Evolutionary conservation across 768 basidiomycete genomes (phyloP).

Genomic region (Cyclocybe aegerita): DNA sequence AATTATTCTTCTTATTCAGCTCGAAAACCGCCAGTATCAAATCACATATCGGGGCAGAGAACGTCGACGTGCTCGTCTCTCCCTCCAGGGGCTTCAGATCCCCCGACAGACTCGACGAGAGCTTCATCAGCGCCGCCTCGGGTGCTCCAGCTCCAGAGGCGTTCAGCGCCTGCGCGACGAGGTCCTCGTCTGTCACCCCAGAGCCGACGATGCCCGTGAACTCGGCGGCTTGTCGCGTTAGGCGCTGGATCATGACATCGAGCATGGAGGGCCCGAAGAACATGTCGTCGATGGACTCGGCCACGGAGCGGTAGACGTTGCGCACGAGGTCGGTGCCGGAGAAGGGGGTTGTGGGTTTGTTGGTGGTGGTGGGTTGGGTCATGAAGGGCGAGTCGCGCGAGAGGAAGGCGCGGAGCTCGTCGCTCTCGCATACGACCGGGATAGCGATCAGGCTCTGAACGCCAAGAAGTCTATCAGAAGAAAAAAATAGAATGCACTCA

Average conservation of each 20-base stretch:
- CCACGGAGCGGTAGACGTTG: conserved; percentile 86
- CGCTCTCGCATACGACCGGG: conserved; percentile 76
- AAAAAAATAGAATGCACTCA: not conserved
- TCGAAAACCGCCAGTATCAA: conserved; percentile 92
- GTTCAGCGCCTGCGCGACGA: conserved; percentile 77
- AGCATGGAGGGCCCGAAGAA: conserved; percentile 96
- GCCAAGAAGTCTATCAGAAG: not conserved
- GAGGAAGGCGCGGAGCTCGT: conserved; percentile 80
- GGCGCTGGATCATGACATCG: conserved; percentile 89
- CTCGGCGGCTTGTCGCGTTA: conserved; percentile 88
- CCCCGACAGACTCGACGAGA: conserved; percentile 43
- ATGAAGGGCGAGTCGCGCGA: conserved; percentile 86
- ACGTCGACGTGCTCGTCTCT: conserved; percentile 85
- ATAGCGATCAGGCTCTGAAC: conserved; percentile 69
- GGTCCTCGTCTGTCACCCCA: conserved; percentile 79
- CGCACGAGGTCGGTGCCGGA: conserved; percentile 79
- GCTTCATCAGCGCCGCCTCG: conserved; percentile 68
- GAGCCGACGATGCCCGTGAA: conserved; percentile 82
- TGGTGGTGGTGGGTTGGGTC: conserved; percentile 35
- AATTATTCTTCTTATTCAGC: conserved; percentile 93
- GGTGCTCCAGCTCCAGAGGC: conserved; percentile 64
- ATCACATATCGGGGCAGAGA: conserved; percentile 94
- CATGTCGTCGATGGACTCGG: conserved; percentile 96
- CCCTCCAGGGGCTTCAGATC: conserved; percentile 82
- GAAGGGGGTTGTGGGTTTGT: conserved; percentile 48